Evolutionary conservation across 768 basidiomycete species (phyloP).

Genomic region (Russula emetica): DNA sequence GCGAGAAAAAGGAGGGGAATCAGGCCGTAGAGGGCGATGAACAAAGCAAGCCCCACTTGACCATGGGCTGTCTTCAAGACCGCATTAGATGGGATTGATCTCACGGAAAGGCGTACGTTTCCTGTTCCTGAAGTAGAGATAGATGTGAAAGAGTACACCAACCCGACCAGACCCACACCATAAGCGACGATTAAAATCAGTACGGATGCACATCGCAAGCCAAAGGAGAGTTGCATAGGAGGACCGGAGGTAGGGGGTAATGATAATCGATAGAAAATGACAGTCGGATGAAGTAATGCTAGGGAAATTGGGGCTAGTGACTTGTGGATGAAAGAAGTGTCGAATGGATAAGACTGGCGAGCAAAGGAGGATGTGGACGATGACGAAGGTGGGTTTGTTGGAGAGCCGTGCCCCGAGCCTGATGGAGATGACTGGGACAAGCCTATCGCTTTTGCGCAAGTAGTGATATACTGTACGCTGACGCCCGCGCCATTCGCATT

Average conservation of each 20-base stretch:
- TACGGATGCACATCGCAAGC: slow-evolving; percentile 38
- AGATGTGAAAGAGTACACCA: slow-evolving; percentile 60
- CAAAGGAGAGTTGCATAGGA: slow-evolving; percentile 29
- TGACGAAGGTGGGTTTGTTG: slow-evolving; percentile 30
- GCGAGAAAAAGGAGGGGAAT: slow-evolving; percentile 42
- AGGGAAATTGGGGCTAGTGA: slow-evolving; percentile 47
- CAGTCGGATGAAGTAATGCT: slow-evolving; percentile 41
- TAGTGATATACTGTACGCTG: slow-evolving; percentile 50
- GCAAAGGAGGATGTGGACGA: slow-evolving; percentile 20
- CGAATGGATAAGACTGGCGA: slow-evolving; percentile 30
- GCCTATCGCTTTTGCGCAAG: slow-evolving; percentile 49
- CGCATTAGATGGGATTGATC: slow-evolving; percentile 33
- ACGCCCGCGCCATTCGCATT: slow-evolving; percentile 68
- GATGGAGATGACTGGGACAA: neutral
- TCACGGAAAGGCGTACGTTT: slow-evolving; percentile 31
- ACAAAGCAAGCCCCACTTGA: slow-evolving; percentile 60
- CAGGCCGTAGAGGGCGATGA: slow-evolving; percentile 54
- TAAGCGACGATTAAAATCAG: slow-evolving; percentile 47
- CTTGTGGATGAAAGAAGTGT: slow-evolving; percentile 47
- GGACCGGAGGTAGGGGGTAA: slow-evolving; percentile 36
- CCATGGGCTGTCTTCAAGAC: slow-evolving; percentile 60
- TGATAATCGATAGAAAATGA: slow-evolving; percentile 43
- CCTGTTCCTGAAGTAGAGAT: slow-evolving; percentile 34
- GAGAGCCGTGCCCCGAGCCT: slow-evolving; percentile 14
- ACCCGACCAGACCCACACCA: slow-evolving; percentile 57